Conservation (phyloP, 148 eudicot genomes). For the Rhododendron ovatum region DNA sequence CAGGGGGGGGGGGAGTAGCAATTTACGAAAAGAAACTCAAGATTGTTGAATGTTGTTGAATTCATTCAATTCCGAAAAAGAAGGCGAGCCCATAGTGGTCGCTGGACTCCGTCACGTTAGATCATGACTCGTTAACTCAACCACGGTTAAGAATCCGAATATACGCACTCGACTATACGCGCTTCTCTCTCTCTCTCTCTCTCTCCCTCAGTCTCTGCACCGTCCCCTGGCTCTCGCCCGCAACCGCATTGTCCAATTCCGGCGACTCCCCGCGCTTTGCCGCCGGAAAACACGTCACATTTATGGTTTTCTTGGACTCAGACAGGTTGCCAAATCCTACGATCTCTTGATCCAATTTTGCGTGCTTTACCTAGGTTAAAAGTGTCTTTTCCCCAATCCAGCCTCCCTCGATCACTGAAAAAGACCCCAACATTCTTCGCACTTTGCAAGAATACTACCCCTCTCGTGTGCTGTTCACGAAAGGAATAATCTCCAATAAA, state of each 20-base stretch:
- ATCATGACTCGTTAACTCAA: not conserved
- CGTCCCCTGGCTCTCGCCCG: not conserved
- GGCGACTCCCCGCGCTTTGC: not conserved
- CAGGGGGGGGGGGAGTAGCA: too few relatives aligned
- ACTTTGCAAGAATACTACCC: not conserved
- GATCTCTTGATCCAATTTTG: not conserved
- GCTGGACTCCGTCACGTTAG: not conserved
- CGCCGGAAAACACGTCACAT: not conserved
- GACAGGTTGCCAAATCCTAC: not conserved
- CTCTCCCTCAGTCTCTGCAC: not conserved
- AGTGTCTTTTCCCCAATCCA: not conserved
- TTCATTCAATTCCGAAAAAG: not conserved
- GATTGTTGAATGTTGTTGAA: not conserved
- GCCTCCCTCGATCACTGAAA: not conserved
- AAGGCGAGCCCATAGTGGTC: not conserved
- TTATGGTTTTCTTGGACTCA: not conserved
- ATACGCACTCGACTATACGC: not conserved
- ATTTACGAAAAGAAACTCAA: too few relatives aligned
- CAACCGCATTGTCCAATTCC: slow-evolving; percentile 2
- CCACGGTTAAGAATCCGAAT: not conserved
- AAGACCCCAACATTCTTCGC: not conserved
- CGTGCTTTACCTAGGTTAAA: not conserved
- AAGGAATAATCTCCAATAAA: slow-evolving; percentile 4
- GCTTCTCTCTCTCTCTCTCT: not conserved
- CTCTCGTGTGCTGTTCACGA: not conserved